A percentile compares a stretch with the other conserved stretches of the same genome.
Evolutionary conservation across 768 basidiomycete genomes (phyloP).

Genomic region (Mycena metata): DNA sequence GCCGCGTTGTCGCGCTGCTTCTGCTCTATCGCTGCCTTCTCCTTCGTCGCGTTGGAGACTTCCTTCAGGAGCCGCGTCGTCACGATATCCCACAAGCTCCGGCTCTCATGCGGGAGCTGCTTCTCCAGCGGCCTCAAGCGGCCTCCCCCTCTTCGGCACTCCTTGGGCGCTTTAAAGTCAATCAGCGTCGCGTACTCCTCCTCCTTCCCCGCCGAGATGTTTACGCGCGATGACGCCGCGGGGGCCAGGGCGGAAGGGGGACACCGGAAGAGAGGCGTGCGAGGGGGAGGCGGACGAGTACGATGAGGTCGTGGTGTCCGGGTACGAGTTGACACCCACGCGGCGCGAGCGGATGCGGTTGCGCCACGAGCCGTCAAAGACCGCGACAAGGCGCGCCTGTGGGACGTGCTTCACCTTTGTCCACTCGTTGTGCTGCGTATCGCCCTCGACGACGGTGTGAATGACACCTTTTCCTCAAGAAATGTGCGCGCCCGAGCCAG

Average conservation of each 20-base stretch:
- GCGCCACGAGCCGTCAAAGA: slow-evolving; percentile 92
- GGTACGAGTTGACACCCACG: slow-evolving; percentile 61
- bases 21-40: slow-evolving; percentile 95
- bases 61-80: slow-evolving; percentile 80
- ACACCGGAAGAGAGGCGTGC: slow-evolving; percentile 55
- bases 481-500: slow-evolving; percentile 92
- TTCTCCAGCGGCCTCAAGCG: slow-evolving; percentile 85
- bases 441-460: slow-evolving; percentile 80
- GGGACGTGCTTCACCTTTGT: slow-evolving; percentile 94
- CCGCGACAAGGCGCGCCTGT: slow-evolving; percentile 77
- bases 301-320: slow-evolving; percentile 54
- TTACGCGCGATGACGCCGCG: slow-evolving; percentile 59
- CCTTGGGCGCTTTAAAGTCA: slow-evolving; percentile 75
- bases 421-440: slow-evolving; percentile 77
- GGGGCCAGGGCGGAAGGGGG: slow-evolving; percentile 48
- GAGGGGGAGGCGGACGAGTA: slow-evolving; percentile 64
- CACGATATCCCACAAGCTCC: slow-evolving; percentile 89
- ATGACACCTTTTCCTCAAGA: slow-evolving; percentile 90
- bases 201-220: slow-evolving; percentile 55
- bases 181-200: slow-evolving; percentile 77
- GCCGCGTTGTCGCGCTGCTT: slow-evolving; percentile 90
- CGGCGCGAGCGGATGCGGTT: slow-evolving; percentile 85
- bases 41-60: slow-evolving; percentile 90
- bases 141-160: slow-evolving; percentile 87
- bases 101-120: slow-evolving; percentile 86